A percentile compares a stretch with the other conserved stretches of the same genome.
Conservation (phyloP, 163 green algal genomes). For the Trebouxia gelatinosa region DNA sequence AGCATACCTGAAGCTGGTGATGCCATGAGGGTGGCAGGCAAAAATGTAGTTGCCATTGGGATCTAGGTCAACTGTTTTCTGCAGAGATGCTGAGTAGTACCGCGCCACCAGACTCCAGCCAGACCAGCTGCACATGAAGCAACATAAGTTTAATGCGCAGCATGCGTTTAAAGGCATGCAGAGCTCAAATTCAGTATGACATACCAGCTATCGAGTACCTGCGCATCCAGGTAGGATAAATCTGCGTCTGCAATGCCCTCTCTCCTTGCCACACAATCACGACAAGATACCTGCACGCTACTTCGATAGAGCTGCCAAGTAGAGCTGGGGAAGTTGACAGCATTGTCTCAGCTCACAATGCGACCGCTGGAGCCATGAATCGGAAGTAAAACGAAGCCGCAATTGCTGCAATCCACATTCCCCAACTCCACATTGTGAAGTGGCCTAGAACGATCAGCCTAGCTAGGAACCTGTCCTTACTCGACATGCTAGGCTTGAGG, state of each 20-base stretch:
- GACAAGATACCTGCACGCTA: not conserved
- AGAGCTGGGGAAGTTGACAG: not conserved
- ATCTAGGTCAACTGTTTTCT: conserved; percentile 27
- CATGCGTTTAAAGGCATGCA: not conserved
- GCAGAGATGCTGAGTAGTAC: conserved; percentile 1
- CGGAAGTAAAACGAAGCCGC: not conserved
- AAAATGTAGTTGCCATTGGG: conserved; percentile 18
- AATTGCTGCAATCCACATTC: not conserved
- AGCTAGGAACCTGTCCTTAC: too few species aligned
- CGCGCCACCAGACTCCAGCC: conserved; percentile 1
- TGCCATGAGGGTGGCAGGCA: conserved; percentile 16
- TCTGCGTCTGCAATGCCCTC: not conserved
- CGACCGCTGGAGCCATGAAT: not conserved
- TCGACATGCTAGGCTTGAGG: too few species aligned
- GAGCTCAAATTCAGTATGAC: not conserved
- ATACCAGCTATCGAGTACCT: not conserved
- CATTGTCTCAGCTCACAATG: not conserved
- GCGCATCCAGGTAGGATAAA: not conserved
- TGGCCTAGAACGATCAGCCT: too few species aligned
- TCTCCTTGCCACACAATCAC: not conserved
- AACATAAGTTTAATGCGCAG: too few species aligned
- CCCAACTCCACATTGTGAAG: conserved; percentile 15
- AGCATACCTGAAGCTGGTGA: conserved; percentile 11
- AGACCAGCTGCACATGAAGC: not conserved
- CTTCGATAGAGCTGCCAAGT: not conserved